Evolutionary conservation across 2,329 filamentous ascomycete genomes (phyloP), one percentile per base, ranked within the genome.

Genomic region (Rachicladosporium sp.): DNA sequence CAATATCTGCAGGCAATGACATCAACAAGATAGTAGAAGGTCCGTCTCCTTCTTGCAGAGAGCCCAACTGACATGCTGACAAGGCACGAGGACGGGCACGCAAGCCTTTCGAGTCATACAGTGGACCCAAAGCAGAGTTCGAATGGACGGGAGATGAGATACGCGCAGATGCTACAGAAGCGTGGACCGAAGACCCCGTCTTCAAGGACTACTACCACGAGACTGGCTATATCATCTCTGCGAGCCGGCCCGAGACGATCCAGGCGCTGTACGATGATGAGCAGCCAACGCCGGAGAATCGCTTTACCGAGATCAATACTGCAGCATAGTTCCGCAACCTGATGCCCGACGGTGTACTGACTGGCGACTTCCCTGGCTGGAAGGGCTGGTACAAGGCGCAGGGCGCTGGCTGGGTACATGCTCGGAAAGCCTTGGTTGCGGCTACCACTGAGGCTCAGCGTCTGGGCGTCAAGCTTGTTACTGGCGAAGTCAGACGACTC

Each of bases 401-500:
- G 19, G 60, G 65, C 5, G 68, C 69, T 3, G 72, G 71, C 6
- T 76, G 71, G 70, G 67, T 73, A 2, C 67, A 69, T 46, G 70
- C 73, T 3, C 57, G 63, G 8, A 68, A 68, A 29, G 68, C 69
- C 0, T 53, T 74, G 42, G 43, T 62, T 31, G 63, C 66, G 27
- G 63, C 67, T 3, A 63, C 62, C 15, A 49, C 51, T 1, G 70
- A 71, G 46, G 66, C 69, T 1, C 46, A 58, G 38, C 55, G 58
- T 23, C 45, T 72, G 6, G 70, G 70, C 4, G 71, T 66, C 1
- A 55, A 49, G 1, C 70, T 73, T 36, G 52, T 71, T 10, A 64
- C 64, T 2, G 64, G 67, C 4, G 56, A 60, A 3, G 64, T 65
- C 3, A 52, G 55, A 6, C 49, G 55, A 2, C 46, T 71, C 2